Conservation (phyloP, 2,329 filamentous ascomycete genomes). For the Xylariaceae sp. region DNA sequence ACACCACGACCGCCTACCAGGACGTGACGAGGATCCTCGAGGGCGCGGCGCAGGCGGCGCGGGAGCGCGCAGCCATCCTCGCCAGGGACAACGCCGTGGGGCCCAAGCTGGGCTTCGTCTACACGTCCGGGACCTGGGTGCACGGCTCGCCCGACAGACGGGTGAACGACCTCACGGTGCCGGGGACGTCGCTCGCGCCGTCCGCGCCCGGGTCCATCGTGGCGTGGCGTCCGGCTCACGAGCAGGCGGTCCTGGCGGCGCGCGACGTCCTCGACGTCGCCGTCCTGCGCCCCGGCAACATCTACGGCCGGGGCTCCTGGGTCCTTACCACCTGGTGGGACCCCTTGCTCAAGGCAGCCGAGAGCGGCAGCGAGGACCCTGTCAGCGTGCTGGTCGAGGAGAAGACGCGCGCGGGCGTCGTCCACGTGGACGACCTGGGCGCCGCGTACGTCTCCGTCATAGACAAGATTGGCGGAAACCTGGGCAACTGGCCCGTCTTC, state of each 20-base stretch:
- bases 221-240: background rate
- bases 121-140: background rate
- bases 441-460: background rate
- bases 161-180: background rate
- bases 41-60: background rate
- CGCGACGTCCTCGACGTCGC: background rate
- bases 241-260: background rate
- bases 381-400: background rate
- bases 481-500: background rate
- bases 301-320: background rate
- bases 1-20: constrained; percentile 1
- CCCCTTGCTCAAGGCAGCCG: background rate
- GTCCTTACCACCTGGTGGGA: background rate
- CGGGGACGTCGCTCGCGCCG: background rate
- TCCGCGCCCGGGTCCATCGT: background rate
- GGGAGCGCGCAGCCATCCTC: background rate
- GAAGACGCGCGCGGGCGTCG: background rate
- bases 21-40: background rate
- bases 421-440: background rate
- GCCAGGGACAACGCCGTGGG: background rate
- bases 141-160: background rate
- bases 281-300: background rate
- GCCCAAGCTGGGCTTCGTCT: constrained; percentile 8
- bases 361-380: background rate
- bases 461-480: background rate